These are phyloP conservation scores for Rhizoclosmatium sp. DNA, from an alignment of 192 early-diverging fungal genomes.

Conservation along the genomic window DNA sequence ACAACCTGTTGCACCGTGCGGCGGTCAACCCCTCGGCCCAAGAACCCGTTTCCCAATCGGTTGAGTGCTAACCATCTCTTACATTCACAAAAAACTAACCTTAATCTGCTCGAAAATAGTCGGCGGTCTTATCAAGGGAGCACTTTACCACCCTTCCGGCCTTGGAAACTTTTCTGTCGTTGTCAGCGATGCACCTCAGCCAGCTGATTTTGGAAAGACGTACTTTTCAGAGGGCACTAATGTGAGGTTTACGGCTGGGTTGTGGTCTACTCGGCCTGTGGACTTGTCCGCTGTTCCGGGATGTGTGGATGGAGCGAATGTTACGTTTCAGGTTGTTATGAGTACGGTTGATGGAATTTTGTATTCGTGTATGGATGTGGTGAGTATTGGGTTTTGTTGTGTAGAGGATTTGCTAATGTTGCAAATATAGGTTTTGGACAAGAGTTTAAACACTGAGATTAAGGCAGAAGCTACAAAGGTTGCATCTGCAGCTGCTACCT, in stretches of 20 bases:
- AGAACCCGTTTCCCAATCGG: slow-evolving; percentile 56
- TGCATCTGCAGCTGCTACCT: no score
- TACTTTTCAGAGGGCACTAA: neutral
- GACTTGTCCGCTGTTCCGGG: slow-evolving; percentile 31
- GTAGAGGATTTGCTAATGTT: no score
- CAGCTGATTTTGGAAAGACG: slow-evolving; percentile 23
- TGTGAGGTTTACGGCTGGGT: neutral
- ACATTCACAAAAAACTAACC: no score
- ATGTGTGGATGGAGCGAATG: slow-evolving; percentile 18
- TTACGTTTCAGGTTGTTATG: slow-evolving; percentile 13
- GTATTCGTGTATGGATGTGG: slow-evolving; percentile 11
- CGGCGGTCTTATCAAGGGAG: slow-evolving; percentile 25
- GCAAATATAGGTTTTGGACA: no score
- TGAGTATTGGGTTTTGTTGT: neutral
- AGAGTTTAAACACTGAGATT: no score
- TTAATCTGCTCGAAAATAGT: no score
- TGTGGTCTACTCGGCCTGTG: slow-evolving; percentile 43
- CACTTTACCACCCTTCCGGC: slow-evolving; percentile 51
- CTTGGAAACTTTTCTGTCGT: slow-evolving; percentile 47
- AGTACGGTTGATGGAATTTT: slow-evolving; percentile 7
- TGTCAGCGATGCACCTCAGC: slow-evolving; percentile 47
- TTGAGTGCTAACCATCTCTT: neutral
- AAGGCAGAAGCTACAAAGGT: no score
- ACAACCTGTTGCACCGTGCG: slow-evolving; percentile 62
- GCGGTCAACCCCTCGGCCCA: slow-evolving; percentile 50